A percentile compares a stretch with the other conserved stretches of the same genome.
phyloP scores from a whole-genome alignment of 2,329 filamentous ascomycete genomes.

The Penicillium concentricum region DNA sequence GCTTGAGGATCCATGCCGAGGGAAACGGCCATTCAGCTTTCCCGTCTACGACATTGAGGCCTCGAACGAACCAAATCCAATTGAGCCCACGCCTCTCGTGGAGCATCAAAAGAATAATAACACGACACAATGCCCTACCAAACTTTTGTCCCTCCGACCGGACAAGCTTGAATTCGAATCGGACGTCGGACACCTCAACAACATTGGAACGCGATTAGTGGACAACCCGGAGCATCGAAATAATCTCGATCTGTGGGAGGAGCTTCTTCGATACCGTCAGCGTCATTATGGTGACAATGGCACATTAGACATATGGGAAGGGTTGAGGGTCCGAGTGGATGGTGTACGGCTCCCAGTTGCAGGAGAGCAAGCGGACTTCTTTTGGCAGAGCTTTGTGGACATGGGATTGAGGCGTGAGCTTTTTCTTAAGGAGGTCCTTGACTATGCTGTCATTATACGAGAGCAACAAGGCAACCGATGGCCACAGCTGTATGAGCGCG shows the following conservation, averaged over 20 bases:
- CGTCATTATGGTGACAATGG: constrained; percentile 45
- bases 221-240: constrained; percentile 32
- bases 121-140: constrained; percentile 8
- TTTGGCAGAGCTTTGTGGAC: constrained; percentile 44
- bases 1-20: constrained; percentile 1
- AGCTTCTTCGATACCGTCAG: constrained; percentile 45
- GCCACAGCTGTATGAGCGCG: constrained; percentile 36
- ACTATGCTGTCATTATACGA: constrained; percentile 44
- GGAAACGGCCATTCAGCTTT: constrained; percentile 21
- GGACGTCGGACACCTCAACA: constrained; percentile 37
- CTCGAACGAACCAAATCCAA: constrained; percentile 2
- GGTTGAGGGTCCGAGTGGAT: constrained; percentile 32
- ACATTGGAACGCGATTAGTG: constrained; percentile 40
- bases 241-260: constrained; percentile 46
- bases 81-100: background rate
- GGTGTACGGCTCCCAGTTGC: constrained; percentile 36
- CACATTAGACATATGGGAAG: constrained; percentile 43
- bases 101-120: background rate
- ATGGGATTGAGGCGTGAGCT: constrained; percentile 34
- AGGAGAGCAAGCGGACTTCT: constrained; percentile 38
- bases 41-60: constrained; percentile 31
- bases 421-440: constrained; percentile 34
- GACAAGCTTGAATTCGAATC: constrained; percentile 44
- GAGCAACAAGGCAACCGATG: constrained; percentile 40
- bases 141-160: constrained; percentile 28